phyloP scores from a whole-genome alignment of 148 eudicot genomes.

The Mesembryanthemum crystallinum region DNA sequence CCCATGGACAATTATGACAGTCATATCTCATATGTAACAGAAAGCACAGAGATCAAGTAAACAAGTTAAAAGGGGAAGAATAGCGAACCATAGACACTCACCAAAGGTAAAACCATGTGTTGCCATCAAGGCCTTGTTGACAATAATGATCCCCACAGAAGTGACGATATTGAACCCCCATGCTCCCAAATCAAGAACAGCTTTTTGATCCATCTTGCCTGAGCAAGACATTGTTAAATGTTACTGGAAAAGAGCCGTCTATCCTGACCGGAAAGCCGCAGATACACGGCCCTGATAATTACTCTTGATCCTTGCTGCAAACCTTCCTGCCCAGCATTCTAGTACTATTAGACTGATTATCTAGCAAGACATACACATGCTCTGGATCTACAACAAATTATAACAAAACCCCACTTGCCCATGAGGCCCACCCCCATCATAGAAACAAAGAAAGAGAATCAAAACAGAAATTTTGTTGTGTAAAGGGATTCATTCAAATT shows the following conservation, averaged over 20 bases:
- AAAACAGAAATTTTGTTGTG: neutral
- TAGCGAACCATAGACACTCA: conserved; percentile 4
- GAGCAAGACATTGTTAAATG: conserved; percentile 18
- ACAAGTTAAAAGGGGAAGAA: neutral
- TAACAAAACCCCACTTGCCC: neutral
- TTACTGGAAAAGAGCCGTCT: neutral
- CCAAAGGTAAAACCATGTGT: conserved; percentile 21
- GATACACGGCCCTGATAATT: neutral
- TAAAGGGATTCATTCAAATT: neutral
- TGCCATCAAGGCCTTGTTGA: conserved; percentile 21
- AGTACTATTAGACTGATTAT: conserved; percentile 5
- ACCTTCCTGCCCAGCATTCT: conserved; percentile 8
- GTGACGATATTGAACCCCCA: conserved; percentile 16
- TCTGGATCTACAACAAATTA: conserved; percentile 13
- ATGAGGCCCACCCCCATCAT: neutral
- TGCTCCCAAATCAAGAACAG: conserved; percentile 17
- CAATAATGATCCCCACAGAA: conserved; percentile 17
- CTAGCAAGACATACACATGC: neutral
- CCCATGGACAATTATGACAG: neutral
- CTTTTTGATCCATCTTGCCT: conserved; percentile 12
- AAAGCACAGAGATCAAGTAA: neutral
- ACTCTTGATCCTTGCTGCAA: conserved; percentile 1
- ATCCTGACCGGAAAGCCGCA: conserved; percentile 1
- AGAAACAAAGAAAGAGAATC: neutral
- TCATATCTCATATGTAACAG: neutral